Evolutionary conservation across 2,329 filamentous ascomycete species (phyloP).

Genomic region (Emergomyces orientalis): DNA sequence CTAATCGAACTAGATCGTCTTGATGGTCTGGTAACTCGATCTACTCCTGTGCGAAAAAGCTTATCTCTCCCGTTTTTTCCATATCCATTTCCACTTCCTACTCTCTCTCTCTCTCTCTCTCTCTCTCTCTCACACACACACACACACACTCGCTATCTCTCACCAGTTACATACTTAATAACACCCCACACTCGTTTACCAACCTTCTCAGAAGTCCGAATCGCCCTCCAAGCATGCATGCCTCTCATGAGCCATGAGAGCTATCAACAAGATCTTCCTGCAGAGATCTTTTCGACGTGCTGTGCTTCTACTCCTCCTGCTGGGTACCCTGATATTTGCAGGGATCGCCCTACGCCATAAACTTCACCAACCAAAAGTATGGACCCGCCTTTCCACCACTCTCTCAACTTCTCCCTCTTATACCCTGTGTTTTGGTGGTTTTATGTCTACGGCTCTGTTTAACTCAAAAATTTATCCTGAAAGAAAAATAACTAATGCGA

Average conservation of each 20-base stretch:
- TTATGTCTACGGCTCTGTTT: background rate
- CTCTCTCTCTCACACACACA: background rate
- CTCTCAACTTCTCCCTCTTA: background rate
- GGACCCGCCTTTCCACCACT: background rate
- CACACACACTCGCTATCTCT: too few relatives aligned
- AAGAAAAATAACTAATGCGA: background rate
- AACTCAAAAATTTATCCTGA: background rate
- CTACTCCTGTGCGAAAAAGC: too few relatives aligned
- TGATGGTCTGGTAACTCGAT: too few relatives aligned
- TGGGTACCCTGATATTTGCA: background rate
- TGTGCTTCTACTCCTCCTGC: background rate
- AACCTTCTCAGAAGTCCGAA: background rate
- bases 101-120: background rate
- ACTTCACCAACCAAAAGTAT: background rate
- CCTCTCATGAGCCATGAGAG: slow-evolving; percentile 2
- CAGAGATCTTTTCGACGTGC: background rate
- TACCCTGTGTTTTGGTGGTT: background rate
- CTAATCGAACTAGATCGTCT: too few relatives aligned
- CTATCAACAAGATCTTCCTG: slow-evolving; percentile 2
- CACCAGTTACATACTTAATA: background rate
- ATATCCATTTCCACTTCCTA: too few relatives aligned
- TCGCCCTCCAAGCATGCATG: background rate
- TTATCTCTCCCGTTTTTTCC: too few relatives aligned
- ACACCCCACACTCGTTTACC: background rate
- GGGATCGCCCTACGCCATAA: background rate